Base-by-base conservation (phyloP, 176 grass and related monocot genomes). In the Leersia perrieri region DNA sequence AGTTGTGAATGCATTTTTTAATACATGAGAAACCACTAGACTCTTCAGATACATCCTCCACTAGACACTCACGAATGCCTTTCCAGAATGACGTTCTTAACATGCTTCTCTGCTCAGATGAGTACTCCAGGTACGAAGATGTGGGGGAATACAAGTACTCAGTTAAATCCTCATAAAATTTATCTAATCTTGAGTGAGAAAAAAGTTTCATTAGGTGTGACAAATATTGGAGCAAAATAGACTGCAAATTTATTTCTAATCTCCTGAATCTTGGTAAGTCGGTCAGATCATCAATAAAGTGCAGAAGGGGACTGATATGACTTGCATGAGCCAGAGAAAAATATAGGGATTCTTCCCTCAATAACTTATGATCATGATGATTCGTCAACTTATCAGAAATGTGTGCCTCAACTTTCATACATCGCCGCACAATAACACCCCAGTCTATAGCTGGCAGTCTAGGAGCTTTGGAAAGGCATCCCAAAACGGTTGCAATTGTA, bases 1-100 rank as follows among this genome's bases (percentile, higher is more conserved):
- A 73, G 20, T 68, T 86, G 60, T 87, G 45, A 13, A 95, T 89
- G 74, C 90, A 98, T 82, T 86, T 93, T 45, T 89, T 83, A 35
- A 87, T 69, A 83, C 89, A 82, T 51, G 82, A 81, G 68, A 84
- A 44, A 70, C 35, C 41, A 35, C 60, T 63, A 36, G 69, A 55
- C 29, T 89, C 90, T 83, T 88, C 75, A 76, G 83, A 86, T 60
- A 79, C 68, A 75, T 72, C 60, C 60, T 93, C 92, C 64, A 51
- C 61, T 27, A 98, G 80, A 51, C 77, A 95, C 61, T 82, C 72
- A 57, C 33, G 76, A 80, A 93, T 74, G 30, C 96, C 92, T 75
- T 91, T 83, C 96, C 92, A 95, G 80, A 95, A 89, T 7, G 86
- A 93, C 81, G 88, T 87, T 88, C 88, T 95, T 83, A 95, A 63